Evolutionary conservation across 345 rosid species (phyloP).

Genomic region (Passiflora organensis): DNA sequence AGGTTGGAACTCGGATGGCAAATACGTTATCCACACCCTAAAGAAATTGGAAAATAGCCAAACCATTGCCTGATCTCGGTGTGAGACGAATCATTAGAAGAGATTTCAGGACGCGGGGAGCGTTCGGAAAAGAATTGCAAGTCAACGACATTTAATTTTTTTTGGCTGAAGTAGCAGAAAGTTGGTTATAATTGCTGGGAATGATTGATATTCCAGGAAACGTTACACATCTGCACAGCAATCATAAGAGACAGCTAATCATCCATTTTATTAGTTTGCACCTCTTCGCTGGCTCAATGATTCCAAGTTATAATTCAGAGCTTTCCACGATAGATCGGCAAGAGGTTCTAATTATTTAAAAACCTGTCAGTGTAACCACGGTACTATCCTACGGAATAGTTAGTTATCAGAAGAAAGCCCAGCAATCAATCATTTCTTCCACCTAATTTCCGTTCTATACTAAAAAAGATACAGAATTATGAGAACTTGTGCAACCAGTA

Average conservation of each 20-base stretch:
- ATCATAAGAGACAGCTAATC: neutral
- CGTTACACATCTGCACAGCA: neutral
- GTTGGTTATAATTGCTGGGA: neutral
- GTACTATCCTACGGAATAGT: neutral
- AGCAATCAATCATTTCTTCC: neutral
- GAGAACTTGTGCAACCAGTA: too few species aligned
- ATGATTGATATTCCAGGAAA: neutral
- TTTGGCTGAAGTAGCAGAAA: too few species aligned
- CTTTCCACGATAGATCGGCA: neutral
- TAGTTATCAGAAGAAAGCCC: neutral
- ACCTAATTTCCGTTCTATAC: too few species aligned
- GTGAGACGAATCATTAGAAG: neutral
- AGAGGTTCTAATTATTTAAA: neutral
- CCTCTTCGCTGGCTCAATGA: neutral
- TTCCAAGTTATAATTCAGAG: slow-evolving; percentile 1
- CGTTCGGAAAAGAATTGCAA: too few species aligned
- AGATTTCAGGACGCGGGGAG: too few species aligned
- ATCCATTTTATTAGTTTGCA: neutral
- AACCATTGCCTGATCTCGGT: neutral
- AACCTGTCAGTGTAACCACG: neutral
- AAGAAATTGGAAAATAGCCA: neutral
- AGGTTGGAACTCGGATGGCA: too few species aligned
- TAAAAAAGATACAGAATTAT: too few species aligned
- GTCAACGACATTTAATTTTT: too few species aligned
- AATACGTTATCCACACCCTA: neutral